Conservation (phyloP, 2,329 filamentous ascomycete genomes). For the Arthrinium phaeospermum region DNA sequence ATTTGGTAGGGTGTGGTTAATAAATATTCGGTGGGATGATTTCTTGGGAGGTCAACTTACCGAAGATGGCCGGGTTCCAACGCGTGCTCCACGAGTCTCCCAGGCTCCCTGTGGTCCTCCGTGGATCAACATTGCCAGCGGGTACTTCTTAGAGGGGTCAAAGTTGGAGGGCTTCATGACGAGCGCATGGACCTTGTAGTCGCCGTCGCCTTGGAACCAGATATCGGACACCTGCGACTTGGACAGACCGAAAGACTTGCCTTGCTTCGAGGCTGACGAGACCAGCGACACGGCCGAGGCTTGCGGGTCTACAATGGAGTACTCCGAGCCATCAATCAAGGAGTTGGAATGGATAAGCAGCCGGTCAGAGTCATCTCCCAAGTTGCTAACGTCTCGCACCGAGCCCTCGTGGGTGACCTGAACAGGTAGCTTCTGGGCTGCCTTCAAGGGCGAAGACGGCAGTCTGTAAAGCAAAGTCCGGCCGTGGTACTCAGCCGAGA, state of each 20-base stretch:
- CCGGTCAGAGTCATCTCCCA: conserved; percentile 51
- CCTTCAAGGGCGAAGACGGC: conserved; percentile 58
- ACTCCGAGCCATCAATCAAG: conserved; percentile 74
- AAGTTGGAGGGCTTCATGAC: conserved; percentile 72
- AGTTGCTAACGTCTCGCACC: conserved; percentile 57
- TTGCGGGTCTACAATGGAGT: conserved; percentile 61
- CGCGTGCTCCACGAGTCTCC: conserved; percentile 77
- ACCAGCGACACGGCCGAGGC: conserved; percentile 21
- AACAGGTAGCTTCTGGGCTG: conserved; percentile 50
- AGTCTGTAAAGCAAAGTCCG: conserved; percentile 66
- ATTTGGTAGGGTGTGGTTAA: too few relatives aligned
- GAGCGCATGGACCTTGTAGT: conserved; percentile 72
- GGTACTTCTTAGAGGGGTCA: conserved; percentile 73
- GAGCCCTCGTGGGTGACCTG: conserved; percentile 59
- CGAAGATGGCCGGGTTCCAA: conserved; percentile 84
- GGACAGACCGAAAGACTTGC: conserved; percentile 70
- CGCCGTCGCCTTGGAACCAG: conserved; percentile 69
- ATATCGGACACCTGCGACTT: conserved; percentile 69
- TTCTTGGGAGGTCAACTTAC: not conserved
- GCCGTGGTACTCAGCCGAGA: conserved; percentile 76
- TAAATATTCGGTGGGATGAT: too few relatives aligned
- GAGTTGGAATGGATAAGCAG: conserved; percentile 73
- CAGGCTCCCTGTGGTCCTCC: conserved; percentile 83
- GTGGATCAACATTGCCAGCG: conserved; percentile 80
- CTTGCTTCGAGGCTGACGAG: conserved; percentile 51